Evolutionary conservation across 2,329 filamentous ascomycete genomes (phyloP).

Genomic region (Aspergillus flavus): DNA sequence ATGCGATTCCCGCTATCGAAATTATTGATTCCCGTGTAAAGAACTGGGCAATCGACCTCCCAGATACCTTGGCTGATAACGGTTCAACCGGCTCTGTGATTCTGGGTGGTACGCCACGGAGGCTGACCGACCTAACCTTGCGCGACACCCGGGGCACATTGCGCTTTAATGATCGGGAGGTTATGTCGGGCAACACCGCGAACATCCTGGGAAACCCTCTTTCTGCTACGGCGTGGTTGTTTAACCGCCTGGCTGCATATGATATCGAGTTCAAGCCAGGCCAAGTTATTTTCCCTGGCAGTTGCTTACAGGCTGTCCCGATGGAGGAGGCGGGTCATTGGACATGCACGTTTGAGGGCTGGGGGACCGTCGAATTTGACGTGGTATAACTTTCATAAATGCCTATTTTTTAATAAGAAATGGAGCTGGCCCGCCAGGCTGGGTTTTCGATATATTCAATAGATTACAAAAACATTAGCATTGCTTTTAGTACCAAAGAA

Average conservation of each 20-base stretch:
- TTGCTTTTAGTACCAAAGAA: no score
- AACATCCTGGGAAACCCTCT: background rate
- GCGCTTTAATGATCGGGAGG: background rate
- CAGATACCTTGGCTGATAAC: background rate
- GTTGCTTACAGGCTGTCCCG: background rate
- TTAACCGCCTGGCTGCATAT: background rate
- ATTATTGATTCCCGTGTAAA: background rate
- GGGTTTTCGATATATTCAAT: no score
- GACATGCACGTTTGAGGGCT: background rate
- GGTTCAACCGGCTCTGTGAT: background rate
- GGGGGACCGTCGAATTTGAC: background rate
- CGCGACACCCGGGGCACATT: background rate
- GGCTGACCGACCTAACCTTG: background rate
- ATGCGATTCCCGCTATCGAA: background rate
- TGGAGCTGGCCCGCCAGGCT: no score
- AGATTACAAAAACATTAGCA: no score
- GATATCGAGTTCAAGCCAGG: background rate
- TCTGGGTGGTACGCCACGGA: background rate
- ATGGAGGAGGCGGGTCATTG: background rate
- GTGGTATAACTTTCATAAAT: background rate
- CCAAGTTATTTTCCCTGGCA: background rate
- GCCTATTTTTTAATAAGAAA: no score
- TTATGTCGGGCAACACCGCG: background rate
- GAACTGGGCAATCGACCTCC: background rate
- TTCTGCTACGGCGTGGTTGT: background rate